Evolutionary conservation across 164 flowering plant genomes (phyloP), one percentile per base, ranked within the genome.

Genomic region (Akebia trifoliata): DNA sequence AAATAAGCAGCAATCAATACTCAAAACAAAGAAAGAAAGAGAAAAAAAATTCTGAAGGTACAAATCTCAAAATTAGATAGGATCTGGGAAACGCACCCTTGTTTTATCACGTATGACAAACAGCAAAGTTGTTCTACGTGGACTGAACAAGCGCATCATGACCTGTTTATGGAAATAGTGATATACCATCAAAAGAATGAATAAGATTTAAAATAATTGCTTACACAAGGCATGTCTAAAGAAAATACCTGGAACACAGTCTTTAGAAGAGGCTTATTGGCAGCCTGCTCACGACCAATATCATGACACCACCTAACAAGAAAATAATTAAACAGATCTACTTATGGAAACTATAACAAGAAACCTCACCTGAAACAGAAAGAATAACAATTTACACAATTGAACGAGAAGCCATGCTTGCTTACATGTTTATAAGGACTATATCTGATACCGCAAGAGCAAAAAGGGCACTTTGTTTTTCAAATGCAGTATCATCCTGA

Each of bases 301-400:
- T 83, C 88, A 69, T 83, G 88, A 45, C 85, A 80, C 87, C 87
- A 80, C 80, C 87, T 82, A 45, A 12, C 66, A n/a, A n/a, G n/a
- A n/a, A n/a, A n/a, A n/a, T n/a, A n/a, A n/a, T n/a, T n/a, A n/a
- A n/a, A n/a, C n/a, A n/a, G n/a, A n/a, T n/a, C n/a, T n/a, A n/a
- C n/a, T n/a, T n/a, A n/a, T n/a, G n/a, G n/a, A n/a, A n/a, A n/a
- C n/a, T n/a, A n/a, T n/a, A n/a, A n/a, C n/a, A n/a, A n/a, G n/a
- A n/a, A n/a, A n/a, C n/a, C n/a, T n/a, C n/a, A n/a, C n/a, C n/a
- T n/a, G 37, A 54, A 30, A 42, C 29, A 26, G 22, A 52, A n/a
- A n/a, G n/a, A n/a, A n/a, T n/a, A n/a, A n/a, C n/a, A n/a, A n/a
- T n/a, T n/a, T n/a, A n/a, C n/a, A n/a, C n/a, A n/a, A n/a, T n/a